Evolutionary conservation across 768 basidiomycete genomes (phyloP).

Genomic region (Pisolithus tinctorius): DNA sequence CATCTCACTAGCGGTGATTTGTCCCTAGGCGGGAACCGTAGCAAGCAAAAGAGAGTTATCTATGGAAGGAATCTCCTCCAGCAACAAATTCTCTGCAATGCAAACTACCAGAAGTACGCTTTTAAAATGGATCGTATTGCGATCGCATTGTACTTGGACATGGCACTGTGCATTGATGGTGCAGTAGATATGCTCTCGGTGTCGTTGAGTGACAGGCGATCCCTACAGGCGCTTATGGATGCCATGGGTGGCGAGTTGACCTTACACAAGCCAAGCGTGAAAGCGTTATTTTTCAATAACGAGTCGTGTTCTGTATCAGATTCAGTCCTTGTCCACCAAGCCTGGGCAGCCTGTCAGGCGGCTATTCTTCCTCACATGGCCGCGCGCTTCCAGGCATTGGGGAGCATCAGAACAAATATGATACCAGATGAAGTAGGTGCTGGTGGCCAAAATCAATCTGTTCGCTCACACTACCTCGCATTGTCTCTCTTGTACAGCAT

Average conservation of each 20-base stretch:
- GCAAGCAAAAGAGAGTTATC: slow-evolving; percentile 1
- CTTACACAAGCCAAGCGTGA: slow-evolving; percentile 22
- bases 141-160: no score
- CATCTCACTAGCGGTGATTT: slow-evolving; percentile 10
- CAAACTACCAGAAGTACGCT: no score
- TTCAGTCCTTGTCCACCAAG: background rate
- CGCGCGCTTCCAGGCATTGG: background rate
- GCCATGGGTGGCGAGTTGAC: no score
- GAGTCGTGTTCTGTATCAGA: slow-evolving; percentile 12
- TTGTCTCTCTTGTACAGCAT: slow-evolving; percentile 22
- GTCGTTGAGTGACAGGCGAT: no score
- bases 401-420: background rate
- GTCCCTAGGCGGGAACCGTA: no score
- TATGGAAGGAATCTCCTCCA: slow-evolving; percentile 3
- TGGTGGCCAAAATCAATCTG: background rate
- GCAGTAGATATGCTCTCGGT: no score
- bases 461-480: background rate
- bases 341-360: slow-evolving; percentile 15
- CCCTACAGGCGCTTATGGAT: no score
- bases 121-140: no score
- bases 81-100: no score
- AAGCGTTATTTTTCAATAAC: slow-evolving; percentile 25
- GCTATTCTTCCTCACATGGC: slow-evolving; percentile 20
- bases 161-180: no score
- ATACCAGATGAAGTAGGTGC: slow-evolving; percentile 25